A percentile compares a stretch with the other conserved stretches of the same genome.
Conservation (phyloP, 2,329 filamentous ascomycete genomes). For the Colletotrichum somersetense region DNA sequence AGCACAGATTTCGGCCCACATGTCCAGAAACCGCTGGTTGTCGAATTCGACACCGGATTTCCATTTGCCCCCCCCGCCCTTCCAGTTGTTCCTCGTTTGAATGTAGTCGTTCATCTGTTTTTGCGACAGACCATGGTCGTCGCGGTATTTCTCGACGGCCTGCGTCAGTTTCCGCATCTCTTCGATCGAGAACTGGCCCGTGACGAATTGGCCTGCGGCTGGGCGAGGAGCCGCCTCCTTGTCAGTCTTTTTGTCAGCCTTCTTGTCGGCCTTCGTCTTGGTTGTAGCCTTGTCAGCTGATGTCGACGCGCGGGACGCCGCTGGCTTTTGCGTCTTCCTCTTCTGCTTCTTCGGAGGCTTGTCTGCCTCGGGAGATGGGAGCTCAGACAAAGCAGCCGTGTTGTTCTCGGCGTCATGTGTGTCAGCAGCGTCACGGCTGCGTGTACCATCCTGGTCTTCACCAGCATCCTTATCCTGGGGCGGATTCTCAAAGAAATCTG, state of each 20-base stretch:
- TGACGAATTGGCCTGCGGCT: conserved; percentile 2
- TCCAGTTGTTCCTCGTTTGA: conserved; percentile 43
- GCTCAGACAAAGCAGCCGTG: not conserved
- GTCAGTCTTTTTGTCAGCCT: not conserved
- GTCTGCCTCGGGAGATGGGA: not conserved
- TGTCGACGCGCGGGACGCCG: not conserved
- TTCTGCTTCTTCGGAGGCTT: conserved; percentile 9
- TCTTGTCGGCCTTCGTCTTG: conserved; percentile 1
- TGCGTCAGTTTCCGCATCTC: conserved; percentile 58
- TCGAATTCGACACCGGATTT: conserved; percentile 48
- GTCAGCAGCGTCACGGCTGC: conserved; percentile 40
- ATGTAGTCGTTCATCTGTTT: conserved; percentile 62
- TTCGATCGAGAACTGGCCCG: conserved; percentile 43
- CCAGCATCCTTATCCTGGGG: conserved; percentile 42
- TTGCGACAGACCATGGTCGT: conserved; percentile 58
- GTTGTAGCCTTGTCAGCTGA: not conserved
- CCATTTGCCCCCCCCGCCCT: conserved; percentile 49
- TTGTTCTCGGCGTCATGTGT: conserved; percentile 30
- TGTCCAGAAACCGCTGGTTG: conserved; percentile 53
- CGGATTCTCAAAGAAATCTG: conserved; percentile 56
- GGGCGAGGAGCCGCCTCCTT: not conserved
- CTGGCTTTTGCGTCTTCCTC: not conserved
- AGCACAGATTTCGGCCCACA: conserved; percentile 65
- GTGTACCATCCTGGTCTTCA: conserved; percentile 23
- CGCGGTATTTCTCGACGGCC: conserved; percentile 60